Percentiles rank a stretch among this genome's conserved stretches.
These are phyloP conservation scores for Cucumis cinereus DNA, from an alignment of 306 rosid genomes.

Conservation along the genomic window DNA sequence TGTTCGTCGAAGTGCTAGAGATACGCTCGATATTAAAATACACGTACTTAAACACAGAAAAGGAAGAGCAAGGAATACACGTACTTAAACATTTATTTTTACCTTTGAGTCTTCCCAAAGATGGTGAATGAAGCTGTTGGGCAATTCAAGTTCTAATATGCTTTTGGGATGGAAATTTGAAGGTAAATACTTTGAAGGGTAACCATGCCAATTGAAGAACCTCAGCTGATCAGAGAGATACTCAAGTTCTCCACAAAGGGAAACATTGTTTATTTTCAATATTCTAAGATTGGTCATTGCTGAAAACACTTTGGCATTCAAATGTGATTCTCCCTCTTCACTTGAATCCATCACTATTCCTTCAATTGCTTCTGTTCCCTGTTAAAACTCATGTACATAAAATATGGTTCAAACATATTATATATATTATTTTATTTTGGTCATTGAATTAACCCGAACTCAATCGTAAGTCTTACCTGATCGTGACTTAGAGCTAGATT, in stretches of 20 bases:
- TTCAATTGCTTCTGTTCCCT: slow-evolving; percentile 14
- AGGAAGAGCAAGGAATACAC: no score
- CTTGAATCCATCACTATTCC: neutral
- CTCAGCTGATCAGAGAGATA: slow-evolving; percentile 11
- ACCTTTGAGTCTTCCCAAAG: slow-evolving; percentile 13
- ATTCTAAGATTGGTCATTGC: slow-evolving; percentile 11
- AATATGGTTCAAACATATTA: no score
- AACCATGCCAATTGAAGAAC: neutral
- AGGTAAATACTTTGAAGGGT: neutral
- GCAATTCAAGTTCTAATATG: neutral
- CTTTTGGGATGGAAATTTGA: neutral
- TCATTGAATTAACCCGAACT: no score
- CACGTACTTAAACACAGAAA: no score
- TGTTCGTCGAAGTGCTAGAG: no score
- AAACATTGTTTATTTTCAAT: slow-evolving; percentile 1
- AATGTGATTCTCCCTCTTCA: neutral
- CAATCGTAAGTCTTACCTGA: neutral
- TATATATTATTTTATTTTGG: no score
- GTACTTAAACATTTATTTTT: neutral
- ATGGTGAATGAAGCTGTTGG: neutral
- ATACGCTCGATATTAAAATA: no score
- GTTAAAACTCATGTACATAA: no score
- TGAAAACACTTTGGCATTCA: slow-evolving; percentile 5
- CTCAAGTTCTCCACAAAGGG: neutral
- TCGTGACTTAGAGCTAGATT: neutral